phyloP scores from a whole-genome alignment of 306 rosid species.

The Clitoria ternatea region DNA sequence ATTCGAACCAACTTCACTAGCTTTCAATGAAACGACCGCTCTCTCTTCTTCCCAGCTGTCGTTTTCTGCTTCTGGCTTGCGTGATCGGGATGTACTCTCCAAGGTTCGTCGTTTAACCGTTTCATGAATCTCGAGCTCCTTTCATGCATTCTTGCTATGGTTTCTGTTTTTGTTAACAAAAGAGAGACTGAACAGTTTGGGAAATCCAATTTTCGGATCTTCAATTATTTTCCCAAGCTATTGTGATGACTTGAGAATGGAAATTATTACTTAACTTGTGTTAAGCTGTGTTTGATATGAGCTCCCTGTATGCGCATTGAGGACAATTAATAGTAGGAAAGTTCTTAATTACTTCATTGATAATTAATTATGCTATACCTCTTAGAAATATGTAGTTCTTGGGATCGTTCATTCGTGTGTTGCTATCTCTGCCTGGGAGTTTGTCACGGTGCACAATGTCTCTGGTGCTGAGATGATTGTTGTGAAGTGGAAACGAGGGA shows the following conservation, averaged over 20 bases:
- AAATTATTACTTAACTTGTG: too few species aligned
- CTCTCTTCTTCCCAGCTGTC: slow-evolving; percentile 58
- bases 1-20: background rate
- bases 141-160: background rate
- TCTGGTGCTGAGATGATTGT: background rate
- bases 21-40: background rate
- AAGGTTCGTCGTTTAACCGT: slow-evolving; percentile 62
- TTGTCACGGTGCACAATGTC: background rate
- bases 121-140: slow-evolving; percentile 18
- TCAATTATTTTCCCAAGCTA: background rate
- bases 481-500: background rate
- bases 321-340: background rate
- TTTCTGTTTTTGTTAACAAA: background rate
- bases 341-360: background rate
- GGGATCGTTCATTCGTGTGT: background rate
- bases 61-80: slow-evolving; percentile 70
- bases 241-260: background rate
- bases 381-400: background rate
- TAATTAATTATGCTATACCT: background rate
- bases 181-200: background rate
- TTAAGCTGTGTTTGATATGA: background rate
- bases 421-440: background rate
- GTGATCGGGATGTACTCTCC: slow-evolving; percentile 80
- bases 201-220: background rate
- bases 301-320: background rate